A percentile compares a stretch with the other conserved stretches of the same genome.
Conservation (phyloP, 306 rosid genomes). For the Vigna unguiculata region DNA sequence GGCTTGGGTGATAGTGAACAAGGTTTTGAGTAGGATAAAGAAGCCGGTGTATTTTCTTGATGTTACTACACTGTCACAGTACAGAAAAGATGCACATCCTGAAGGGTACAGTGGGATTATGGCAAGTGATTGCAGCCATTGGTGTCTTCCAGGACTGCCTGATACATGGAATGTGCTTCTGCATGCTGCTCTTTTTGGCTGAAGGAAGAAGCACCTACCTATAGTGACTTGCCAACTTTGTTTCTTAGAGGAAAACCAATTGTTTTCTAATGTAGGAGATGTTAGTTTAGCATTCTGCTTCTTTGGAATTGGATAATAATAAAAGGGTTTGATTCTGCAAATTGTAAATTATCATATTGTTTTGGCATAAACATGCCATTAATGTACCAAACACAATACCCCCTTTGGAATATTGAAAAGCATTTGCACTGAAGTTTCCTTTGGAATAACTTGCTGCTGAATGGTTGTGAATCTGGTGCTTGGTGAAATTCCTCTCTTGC, state of each 20-base stretch:
- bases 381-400: conserved; percentile 39
- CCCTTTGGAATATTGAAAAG: conserved; percentile 43
- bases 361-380: conserved; percentile 48
- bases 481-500: background rate
- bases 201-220: conserved; percentile 30
- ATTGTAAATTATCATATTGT: conserved; percentile 52
- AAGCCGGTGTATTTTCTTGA: conserved; percentile 84
- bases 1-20: conserved; percentile 91
- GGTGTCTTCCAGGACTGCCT: conserved; percentile 98
- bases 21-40: conserved; percentile 71
- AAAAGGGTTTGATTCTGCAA: conserved; percentile 46
- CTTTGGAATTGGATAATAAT: conserved; percentile 54
- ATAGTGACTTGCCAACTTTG: conserved; percentile 7
- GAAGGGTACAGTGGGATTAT: conserved; percentile 68
- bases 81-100: conserved; percentile 90
- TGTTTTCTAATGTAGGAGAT: conserved; percentile 49
- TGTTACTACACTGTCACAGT: conserved; percentile 77
- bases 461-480: conserved; percentile 23
- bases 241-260: conserved; percentile 44
- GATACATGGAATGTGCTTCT: conserved; percentile 95
- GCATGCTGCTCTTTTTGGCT: conserved; percentile 76
- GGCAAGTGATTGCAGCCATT: conserved; percentile 86
- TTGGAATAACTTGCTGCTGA: conserved; percentile 36
- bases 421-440: conserved; percentile 28
- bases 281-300: conserved; percentile 45